phyloP scores from a whole-genome alignment of 106 monocot species.

The Hemerocallis citrina region DNA sequence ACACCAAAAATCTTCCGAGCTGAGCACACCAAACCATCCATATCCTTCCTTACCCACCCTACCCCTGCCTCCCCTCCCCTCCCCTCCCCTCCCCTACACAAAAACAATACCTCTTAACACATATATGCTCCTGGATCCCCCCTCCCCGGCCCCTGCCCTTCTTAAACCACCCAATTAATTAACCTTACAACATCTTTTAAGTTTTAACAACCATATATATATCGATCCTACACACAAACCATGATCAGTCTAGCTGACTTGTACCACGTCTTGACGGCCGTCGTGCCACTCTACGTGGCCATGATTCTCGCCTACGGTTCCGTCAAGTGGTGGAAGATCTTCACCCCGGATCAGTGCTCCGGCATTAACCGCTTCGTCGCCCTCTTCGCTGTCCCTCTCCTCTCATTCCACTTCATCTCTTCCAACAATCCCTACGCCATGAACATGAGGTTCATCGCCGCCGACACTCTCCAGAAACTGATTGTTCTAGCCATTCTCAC shows the following conservation, averaged over 20 bases:
- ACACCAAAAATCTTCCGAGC: too few relatives aligned
- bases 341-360: constrained; percentile 53
- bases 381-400: constrained; percentile 34
- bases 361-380: constrained; percentile 63
- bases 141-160: not conserved
- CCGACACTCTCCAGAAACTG: constrained; percentile 70
- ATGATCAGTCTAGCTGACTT: constrained; percentile 49
- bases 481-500: constrained; percentile 42
- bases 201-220: too few relatives aligned
- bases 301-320: constrained; percentile 61
- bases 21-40: too few relatives aligned
- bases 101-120: constrained; percentile 32
- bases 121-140: constrained; percentile 37
- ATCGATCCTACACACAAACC: not conserved
- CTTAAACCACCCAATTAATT: not conserved
- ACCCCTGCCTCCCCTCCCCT: too few relatives aligned
- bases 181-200: too few relatives aligned
- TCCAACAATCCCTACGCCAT: constrained; percentile 53
- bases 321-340: constrained; percentile 61
- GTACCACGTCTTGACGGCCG: constrained; percentile 68
- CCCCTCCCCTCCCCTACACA: constrained; percentile 1
- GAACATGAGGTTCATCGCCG: constrained; percentile 67
- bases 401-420: constrained; percentile 52
- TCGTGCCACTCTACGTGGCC: constrained; percentile 70
- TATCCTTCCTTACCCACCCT: too few relatives aligned